Evolutionary conservation across 139 green algal genomes (phyloP).

Genomic region (Micractinium sp.): DNA sequence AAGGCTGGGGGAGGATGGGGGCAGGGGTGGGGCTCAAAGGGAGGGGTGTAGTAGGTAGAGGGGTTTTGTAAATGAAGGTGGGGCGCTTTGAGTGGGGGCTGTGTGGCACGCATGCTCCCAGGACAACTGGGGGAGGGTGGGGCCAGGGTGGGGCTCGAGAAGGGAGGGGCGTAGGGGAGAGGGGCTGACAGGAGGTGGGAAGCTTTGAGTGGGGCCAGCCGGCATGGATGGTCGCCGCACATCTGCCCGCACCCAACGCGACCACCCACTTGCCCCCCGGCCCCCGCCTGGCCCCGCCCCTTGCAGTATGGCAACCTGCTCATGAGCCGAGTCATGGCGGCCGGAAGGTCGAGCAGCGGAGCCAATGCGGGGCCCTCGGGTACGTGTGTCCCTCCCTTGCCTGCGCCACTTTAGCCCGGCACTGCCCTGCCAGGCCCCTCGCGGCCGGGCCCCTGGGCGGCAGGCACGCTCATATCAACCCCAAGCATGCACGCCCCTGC

Average conservation of each 20-base stretch:
- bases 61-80: too few relatives aligned
- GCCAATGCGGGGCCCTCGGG: neutral
- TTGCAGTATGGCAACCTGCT: slow-evolving; percentile 4
- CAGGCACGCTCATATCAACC: too few relatives aligned
- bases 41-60: too few relatives aligned
- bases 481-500: too few relatives aligned
- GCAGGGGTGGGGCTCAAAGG: neutral
- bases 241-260: too few relatives aligned
- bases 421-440: neutral
- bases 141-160: too few relatives aligned
- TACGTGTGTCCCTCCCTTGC: too few relatives aligned
- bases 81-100: neutral
- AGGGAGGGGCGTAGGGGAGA: too few relatives aligned
- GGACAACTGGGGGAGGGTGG: neutral
- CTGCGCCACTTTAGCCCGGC: neutral
- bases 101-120: neutral
- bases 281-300: neutral
- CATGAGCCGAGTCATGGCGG: neutral
- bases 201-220: too few relatives aligned
- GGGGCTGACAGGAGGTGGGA: too few relatives aligned
- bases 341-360: neutral
- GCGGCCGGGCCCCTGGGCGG: too few relatives aligned
- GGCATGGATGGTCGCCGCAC: too few relatives aligned
- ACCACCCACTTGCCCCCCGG: neutral
- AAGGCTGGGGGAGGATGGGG: neutral